phyloP scores from a whole-genome alignment of 352 stramenopile genomes.

The Pythium plurisporium region DNA sequence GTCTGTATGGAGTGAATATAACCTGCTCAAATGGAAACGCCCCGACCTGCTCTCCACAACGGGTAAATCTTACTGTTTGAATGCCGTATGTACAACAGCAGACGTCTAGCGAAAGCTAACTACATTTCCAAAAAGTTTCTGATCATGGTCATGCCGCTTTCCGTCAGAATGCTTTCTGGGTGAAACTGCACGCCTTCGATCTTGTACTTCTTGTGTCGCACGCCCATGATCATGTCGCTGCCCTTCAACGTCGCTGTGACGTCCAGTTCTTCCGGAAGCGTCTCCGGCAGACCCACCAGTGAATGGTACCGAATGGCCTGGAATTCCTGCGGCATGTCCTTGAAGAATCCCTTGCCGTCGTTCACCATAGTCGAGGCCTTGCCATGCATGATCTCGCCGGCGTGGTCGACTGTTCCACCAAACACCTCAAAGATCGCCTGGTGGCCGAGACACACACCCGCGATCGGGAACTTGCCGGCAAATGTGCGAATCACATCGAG shows the following conservation, averaged over 20 bases:
- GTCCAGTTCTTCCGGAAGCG: slow-evolving; percentile 66
- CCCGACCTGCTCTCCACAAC: background rate
- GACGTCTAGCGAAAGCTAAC: no score
- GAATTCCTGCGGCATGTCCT: slow-evolving; percentile 73
- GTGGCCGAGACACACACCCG: slow-evolving; percentile 77
- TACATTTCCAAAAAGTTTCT: slow-evolving; percentile 88
- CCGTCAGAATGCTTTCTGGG: slow-evolving; percentile 83
- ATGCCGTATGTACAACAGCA: no score
- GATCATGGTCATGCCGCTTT: slow-evolving; percentile 79
- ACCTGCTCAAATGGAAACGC: background rate
- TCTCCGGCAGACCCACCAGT: slow-evolving; percentile 78
- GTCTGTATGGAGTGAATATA: slow-evolving; percentile 4
- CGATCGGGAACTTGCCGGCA: slow-evolving; percentile 77
- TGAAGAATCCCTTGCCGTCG: slow-evolving; percentile 84
- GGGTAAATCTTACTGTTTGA: background rate
- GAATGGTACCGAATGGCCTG: slow-evolving; percentile 87
- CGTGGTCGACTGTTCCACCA: slow-evolving; percentile 77
- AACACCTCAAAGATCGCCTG: slow-evolving; percentile 89
- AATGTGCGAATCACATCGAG: slow-evolving; percentile 82
- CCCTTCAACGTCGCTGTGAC: slow-evolving; percentile 82
- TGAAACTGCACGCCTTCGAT: slow-evolving; percentile 89
- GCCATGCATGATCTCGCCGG: slow-evolving; percentile 85
- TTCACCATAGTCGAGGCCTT: slow-evolving; percentile 82
- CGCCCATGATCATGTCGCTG: slow-evolving; percentile 87
- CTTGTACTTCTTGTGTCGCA: slow-evolving; percentile 84